These are phyloP conservation scores for Jamesozyma gamospora DNA, from an alignment of 805 yeast species.

Conservation along the genomic window DNA sequence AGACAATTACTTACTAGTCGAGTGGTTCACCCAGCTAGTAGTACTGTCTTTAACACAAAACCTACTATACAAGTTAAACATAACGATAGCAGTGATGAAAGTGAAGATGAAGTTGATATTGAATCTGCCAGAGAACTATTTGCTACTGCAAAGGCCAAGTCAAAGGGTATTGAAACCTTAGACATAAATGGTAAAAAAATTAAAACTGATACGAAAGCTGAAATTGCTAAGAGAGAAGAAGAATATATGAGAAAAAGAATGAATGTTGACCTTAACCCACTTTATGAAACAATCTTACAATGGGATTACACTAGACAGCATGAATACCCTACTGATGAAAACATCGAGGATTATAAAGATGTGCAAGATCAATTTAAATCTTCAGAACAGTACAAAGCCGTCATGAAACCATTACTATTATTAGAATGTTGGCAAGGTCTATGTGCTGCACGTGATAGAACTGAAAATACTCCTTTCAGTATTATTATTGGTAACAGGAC, in stretches of 20 bases:
- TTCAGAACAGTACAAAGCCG: conserved; percentile 54
- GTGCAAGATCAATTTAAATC: conserved; percentile 49
- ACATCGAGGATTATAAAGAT: conserved; percentile 30
- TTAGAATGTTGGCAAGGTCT: conserved; percentile 93
- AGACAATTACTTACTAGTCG: conserved; percentile 23
- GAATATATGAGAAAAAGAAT: conserved; percentile 71
- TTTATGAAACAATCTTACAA: conserved; percentile 55
- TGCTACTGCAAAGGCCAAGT: conserved; percentile 25
- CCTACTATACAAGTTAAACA: conserved; percentile 16
- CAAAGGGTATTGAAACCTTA: conserved; percentile 27
- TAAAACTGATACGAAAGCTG: conserved; percentile 32
- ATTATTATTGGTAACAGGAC: conserved; percentile 69
- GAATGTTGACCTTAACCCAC: conserved; percentile 65
- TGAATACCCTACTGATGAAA: conserved; percentile 50
- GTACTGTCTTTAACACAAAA: conserved; percentile 39
- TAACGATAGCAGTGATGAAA: conserved; percentile 29
- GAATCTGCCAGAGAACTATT: conserved; percentile 29
- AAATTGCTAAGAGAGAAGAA: conserved; percentile 47
- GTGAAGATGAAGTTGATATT: conserved; percentile 33
- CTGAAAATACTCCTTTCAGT: conserved; percentile 47
- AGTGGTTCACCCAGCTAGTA: conserved; percentile 39
- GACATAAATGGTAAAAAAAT: conserved; percentile 35
- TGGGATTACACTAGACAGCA: conserved; percentile 63
- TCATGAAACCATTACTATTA: conserved; percentile 71
- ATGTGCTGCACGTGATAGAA: conserved; percentile 57